phyloP scores from a whole-genome alignment of 1,284 basidiomycete genomes.

The Irpex sp. region DNA sequence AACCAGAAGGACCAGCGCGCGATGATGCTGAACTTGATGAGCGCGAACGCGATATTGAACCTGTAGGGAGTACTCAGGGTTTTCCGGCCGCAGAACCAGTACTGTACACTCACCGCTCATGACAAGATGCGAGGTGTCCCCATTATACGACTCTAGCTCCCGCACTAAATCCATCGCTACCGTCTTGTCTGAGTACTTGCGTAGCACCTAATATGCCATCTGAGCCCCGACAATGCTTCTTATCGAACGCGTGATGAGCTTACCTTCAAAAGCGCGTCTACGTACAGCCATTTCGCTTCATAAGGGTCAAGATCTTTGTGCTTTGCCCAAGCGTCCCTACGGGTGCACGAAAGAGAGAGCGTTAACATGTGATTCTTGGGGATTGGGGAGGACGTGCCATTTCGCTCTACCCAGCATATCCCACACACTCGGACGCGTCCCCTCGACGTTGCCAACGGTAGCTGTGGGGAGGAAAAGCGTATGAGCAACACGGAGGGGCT shows the following conservation, averaged over 20 bases:
- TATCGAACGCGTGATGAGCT: constrained; percentile 7
- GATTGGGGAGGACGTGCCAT: constrained; percentile 51
- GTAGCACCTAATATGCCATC: constrained; percentile 51
- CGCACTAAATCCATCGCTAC: constrained; percentile 69
- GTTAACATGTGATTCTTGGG: constrained; percentile 23
- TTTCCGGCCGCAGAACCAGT: neutral
- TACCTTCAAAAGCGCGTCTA: constrained; percentile 83
- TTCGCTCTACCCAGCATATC: constrained; percentile 94
- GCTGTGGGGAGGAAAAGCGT: constrained; percentile 40
- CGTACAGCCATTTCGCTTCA: constrained; percentile 89
- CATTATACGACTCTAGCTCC: constrained; percentile 79
- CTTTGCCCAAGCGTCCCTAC: constrained; percentile 92
- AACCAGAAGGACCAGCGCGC: constrained; percentile 30
- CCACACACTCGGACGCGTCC: constrained; percentile 80
- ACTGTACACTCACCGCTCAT: constrained; percentile 52
- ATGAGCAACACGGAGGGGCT: neutral
- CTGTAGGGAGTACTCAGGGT: constrained; percentile 25
- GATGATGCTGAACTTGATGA: constrained; percentile 55
- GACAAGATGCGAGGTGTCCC: constrained; percentile 62
- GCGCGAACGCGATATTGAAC: constrained; percentile 41
- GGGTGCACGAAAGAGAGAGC: neutral
- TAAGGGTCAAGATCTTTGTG: constrained; percentile 74
- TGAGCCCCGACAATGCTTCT: neutral
- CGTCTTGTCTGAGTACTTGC: constrained; percentile 80
- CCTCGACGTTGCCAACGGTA: constrained; percentile 81